Evolutionary conservation across 345 rosid species (phyloP).

Genomic region (Populus ilicifolia): DNA sequence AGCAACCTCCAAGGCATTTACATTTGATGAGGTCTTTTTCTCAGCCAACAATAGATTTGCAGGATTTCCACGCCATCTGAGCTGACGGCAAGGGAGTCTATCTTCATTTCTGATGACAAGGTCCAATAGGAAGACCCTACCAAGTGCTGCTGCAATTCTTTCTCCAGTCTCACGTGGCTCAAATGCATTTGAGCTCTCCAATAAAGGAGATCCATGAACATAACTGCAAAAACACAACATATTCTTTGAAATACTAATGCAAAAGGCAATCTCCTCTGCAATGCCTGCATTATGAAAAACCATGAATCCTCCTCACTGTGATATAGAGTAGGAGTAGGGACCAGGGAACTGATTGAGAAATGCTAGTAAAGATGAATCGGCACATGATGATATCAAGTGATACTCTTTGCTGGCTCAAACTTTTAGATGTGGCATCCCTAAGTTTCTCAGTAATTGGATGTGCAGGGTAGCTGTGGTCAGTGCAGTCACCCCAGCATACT

Average conservation of each 20-base stretch:
- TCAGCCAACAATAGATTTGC: conserved; percentile 86
- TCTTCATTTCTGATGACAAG: conserved; percentile 96
- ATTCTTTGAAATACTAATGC: conserved; percentile 10
- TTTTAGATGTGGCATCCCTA: neutral
- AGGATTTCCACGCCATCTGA: conserved; percentile 97
- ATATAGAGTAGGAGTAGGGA: neutral
- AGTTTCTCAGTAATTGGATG: neutral
- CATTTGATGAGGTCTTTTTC: conserved; percentile 39
- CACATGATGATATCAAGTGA: neutral
- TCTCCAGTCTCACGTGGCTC: conserved; percentile 65
- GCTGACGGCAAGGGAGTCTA: conserved; percentile 87
- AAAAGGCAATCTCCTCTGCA: neutral
- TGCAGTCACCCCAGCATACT: neutral
- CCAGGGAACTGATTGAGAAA: neutral
- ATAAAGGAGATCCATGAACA: conserved; percentile 89
- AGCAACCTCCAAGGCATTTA: conserved; percentile 59
- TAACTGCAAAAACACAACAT: conserved; percentile 51
- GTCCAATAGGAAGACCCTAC: conserved; percentile 85
- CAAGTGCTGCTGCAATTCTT: conserved; percentile 80
- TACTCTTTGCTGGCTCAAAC: conserved; percentile 3
- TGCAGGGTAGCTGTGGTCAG: neutral
- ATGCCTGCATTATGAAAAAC: neutral
- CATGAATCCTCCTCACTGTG: neutral
- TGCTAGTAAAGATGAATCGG: neutral
- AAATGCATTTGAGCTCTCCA: conserved; percentile 76